A percentile compares a stretch with the other conserved stretches of the same genome.
These are phyloP conservation scores for Globisporangium iwayamae DNA, from an alignment of 352 stramenopile genomes.

Conservation along the genomic window DNA sequence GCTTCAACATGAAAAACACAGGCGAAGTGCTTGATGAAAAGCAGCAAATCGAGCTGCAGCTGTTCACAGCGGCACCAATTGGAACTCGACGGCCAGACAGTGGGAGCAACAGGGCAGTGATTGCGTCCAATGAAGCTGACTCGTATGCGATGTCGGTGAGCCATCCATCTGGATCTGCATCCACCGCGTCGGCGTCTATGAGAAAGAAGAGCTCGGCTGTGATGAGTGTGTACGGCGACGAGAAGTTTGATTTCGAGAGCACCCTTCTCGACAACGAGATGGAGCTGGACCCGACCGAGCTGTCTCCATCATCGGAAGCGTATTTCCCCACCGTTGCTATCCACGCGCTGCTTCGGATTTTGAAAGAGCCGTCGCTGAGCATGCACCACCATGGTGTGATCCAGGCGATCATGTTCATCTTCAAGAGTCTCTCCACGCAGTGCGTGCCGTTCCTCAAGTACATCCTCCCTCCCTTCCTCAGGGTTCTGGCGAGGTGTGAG, in stretches of 20 bases:
- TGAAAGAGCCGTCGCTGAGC: slow-evolving; percentile 94
- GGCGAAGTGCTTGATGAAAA: slow-evolving; percentile 79
- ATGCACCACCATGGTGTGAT: slow-evolving; percentile 96
- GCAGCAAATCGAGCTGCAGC: slow-evolving; percentile 81
- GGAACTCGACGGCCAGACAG: slow-evolving; percentile 60
- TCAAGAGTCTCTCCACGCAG: slow-evolving; percentile 94
- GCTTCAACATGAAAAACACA: slow-evolving; percentile 47
- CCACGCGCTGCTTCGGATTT: slow-evolving; percentile 94
- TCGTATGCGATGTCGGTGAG: slow-evolving; percentile 21
- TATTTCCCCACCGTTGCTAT: slow-evolving; percentile 98
- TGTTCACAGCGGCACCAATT: slow-evolving; percentile 85
- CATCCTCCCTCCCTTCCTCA: slow-evolving; percentile 97
- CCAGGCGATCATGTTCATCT: slow-evolving; percentile 99
- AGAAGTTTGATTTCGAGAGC: slow-evolving; percentile 69
- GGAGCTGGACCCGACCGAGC: slow-evolving; percentile 59
- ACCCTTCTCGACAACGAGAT: slow-evolving; percentile 56
- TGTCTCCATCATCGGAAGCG: slow-evolving; percentile 82
- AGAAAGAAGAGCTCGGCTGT: slow-evolving; percentile 21
- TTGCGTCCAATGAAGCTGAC: slow-evolving; percentile 1
- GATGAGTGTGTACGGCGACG: slow-evolving; percentile 24
- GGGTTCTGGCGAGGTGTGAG: slow-evolving; percentile 90
- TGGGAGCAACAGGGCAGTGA: slow-evolving; percentile 12
- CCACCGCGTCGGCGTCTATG: slow-evolving; percentile 17
- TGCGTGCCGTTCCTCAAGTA: slow-evolving; percentile 96
- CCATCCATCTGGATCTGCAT: slow-evolving; percentile 19